These are phyloP conservation scores for Pyronema omphalodes DNA, from an alignment of 495 filamentous ascomycete genomes.

Conservation along the genomic window DNA sequence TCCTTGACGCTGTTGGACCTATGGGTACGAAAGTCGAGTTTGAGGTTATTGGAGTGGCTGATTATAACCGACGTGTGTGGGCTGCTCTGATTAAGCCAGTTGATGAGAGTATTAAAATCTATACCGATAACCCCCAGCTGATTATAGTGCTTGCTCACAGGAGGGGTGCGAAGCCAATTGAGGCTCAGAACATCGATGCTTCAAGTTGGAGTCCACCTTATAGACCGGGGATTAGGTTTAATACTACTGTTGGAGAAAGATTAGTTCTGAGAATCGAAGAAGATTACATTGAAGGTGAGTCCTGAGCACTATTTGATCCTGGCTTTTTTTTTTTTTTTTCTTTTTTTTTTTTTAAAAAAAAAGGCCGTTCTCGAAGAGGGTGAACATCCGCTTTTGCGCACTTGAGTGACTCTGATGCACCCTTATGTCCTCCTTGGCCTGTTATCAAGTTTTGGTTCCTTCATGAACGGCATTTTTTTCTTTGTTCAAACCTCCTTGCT, in stretches of 20 bases:
- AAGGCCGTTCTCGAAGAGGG: too few species aligned
- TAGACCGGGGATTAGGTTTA: constrained; percentile 40
- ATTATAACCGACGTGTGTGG: constrained; percentile 66
- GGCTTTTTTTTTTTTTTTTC: background rate
- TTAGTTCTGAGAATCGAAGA: constrained; percentile 60
- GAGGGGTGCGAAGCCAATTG: constrained; percentile 52
- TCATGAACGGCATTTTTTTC: background rate
- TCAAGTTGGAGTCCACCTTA: constrained; percentile 64
- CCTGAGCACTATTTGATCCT: constrained; percentile 20
- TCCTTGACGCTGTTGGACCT: constrained; percentile 68
- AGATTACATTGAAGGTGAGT: constrained; percentile 38
- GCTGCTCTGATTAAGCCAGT: constrained; percentile 62
- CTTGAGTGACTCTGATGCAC: too few species aligned
- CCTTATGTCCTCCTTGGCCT: too few species aligned
- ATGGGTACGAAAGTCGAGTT: constrained; percentile 64
- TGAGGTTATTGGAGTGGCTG: constrained; percentile 58
- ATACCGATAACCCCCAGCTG: constrained; percentile 49
- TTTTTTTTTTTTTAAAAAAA: too few species aligned
- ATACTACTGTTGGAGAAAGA: constrained; percentile 74
- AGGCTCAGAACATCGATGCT: constrained; percentile 50
- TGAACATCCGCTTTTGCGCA: too few species aligned
- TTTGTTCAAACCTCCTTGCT: background rate
- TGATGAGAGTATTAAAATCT: constrained; percentile 40
- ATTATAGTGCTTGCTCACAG: constrained; percentile 59
- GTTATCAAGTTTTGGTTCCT: too few species aligned